These are phyloP conservation scores for Macrolepiota fuliginosa DNA, from an alignment of 768 basidiomycete genomes.

Conservation along the genomic window DNA sequence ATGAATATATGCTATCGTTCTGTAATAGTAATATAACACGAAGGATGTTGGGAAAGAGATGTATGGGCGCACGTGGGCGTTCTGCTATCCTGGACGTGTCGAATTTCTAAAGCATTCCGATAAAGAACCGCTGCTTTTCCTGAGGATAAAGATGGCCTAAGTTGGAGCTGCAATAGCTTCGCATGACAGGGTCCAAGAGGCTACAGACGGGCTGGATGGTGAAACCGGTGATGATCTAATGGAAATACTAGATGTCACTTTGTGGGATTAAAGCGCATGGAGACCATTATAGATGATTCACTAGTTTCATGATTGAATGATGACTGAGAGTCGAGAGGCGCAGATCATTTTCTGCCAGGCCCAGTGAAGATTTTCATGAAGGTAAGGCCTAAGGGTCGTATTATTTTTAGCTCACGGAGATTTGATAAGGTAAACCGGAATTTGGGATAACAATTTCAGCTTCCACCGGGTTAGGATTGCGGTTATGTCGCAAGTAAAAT, in stretches of 20 bases:
- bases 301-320: no score
- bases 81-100: neutral
- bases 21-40: neutral
- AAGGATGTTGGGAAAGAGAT: neutral
- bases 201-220: neutral
- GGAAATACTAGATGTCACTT: no score
- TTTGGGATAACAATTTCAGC: neutral
- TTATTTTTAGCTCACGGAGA: neutral
- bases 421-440: neutral
- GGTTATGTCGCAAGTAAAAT: neutral
- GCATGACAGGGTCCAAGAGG: neutral
- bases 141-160: neutral
- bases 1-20: neutral
- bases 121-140: neutral
- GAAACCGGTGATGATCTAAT: no score
- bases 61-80: neutral
- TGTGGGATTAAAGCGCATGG: no score
- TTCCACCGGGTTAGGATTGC: neutral
- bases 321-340: no score
- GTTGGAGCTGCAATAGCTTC: neutral
- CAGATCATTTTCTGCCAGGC: neutral
- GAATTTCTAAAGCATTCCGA: neutral
- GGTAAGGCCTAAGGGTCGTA: neutral
- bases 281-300: no score
- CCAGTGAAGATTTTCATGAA: neutral